Conservation (phyloP, 164 flowering plant species). For the Santalum album region DNA sequence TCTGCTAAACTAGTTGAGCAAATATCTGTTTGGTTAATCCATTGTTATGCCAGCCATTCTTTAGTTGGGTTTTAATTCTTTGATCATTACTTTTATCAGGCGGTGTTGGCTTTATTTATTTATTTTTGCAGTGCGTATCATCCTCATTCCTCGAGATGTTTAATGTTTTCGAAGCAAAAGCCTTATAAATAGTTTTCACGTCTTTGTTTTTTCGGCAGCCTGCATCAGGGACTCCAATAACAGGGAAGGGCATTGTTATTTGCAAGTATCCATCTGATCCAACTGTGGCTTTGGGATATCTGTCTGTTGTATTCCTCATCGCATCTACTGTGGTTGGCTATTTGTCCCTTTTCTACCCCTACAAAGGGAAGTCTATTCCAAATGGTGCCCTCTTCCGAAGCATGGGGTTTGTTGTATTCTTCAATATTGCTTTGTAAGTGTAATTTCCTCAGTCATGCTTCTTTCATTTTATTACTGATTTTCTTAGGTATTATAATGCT, state of each 20-base stretch:
- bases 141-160: too few species aligned
- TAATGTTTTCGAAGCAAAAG: too few species aligned
- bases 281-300: slow-evolving; percentile 43
- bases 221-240: slow-evolving; percentile 35
- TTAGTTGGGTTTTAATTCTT: too few species aligned
- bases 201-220: slow-evolving; percentile 31
- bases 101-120: too few species aligned
- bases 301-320: slow-evolving; percentile 33
- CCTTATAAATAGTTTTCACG: not conserved
- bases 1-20: too few species aligned
- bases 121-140: too few species aligned
- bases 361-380: slow-evolving; percentile 66
- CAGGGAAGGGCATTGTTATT: slow-evolving; percentile 29
- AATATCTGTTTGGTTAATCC: too few species aligned
- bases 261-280: slow-evolving; percentile 71
- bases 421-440: slow-evolving; percentile 66
- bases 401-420: slow-evolving; percentile 50
- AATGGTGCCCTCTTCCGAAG: slow-evolving; percentile 46
- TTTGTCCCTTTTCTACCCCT: slow-evolving; percentile 51
- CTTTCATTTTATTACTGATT: not conserved
- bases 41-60: too few species aligned
- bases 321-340: slow-evolving; percentile 33
- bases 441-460: not conserved
- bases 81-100: too few species aligned
- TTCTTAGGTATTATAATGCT: not conserved